These are phyloP conservation scores for Fomitopsis betulina DNA, from an alignment of 1,284 basidiomycete genomes.

Conservation along the genomic window DNA sequence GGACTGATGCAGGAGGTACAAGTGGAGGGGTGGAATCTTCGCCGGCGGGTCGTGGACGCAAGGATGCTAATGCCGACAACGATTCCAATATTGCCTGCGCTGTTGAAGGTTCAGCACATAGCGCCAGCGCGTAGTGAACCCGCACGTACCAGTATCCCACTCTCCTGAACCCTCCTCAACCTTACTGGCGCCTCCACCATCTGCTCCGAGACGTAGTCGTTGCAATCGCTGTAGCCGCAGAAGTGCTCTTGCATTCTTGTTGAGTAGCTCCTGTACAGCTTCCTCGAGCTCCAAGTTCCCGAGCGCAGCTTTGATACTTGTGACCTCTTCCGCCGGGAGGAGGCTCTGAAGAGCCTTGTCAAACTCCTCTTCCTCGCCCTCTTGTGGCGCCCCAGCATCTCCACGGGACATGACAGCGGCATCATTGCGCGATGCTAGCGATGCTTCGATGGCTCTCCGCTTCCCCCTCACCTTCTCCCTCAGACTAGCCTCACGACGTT, in stretches of 20 bases:
- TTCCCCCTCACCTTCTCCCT: conserved; percentile 19
- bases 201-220: conserved; percentile 41
- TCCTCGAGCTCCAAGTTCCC: conserved; percentile 58
- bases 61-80: conserved; percentile 58
- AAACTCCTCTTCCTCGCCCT: conserved; percentile 8
- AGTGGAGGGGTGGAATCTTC: conserved; percentile 35
- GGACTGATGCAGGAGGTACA: conserved; percentile 52
- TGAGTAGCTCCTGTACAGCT: conserved; percentile 61
- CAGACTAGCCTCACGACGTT: conserved; percentile 24
- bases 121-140: neutral
- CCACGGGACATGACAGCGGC: conserved; percentile 12
- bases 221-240: conserved; percentile 62
- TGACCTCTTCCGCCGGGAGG: conserved; percentile 49
- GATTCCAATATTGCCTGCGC: conserved; percentile 72
- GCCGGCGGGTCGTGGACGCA: conserved; percentile 56
- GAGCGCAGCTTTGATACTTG: conserved; percentile 51
- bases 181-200: conserved; percentile 37
- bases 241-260: conserved; percentile 59
- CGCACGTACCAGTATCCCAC: conserved; percentile 64
- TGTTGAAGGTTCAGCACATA: conserved; percentile 25
- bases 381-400: conserved; percentile 1
- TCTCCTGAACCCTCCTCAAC: conserved; percentile 70
- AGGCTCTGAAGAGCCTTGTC: conserved; percentile 44
- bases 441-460: conserved; percentile 16
- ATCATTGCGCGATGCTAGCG: conserved; percentile 4